phyloP scores from a whole-genome alignment of 2,329 filamentous ascomycete genomes.

The Trichoderma sp. region DNA sequence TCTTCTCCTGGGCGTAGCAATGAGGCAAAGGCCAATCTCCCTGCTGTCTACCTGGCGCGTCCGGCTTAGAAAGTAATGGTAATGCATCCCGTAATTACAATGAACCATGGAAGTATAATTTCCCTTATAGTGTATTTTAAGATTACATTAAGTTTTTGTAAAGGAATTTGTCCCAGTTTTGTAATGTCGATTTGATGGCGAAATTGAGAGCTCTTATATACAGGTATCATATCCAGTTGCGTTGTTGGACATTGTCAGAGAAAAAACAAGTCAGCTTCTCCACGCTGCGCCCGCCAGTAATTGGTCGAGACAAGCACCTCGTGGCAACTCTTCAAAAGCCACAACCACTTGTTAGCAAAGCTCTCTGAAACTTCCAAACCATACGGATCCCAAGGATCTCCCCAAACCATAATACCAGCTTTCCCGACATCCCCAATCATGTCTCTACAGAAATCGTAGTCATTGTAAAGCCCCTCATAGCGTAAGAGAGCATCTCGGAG shows the following conservation, averaged over 20 bases:
- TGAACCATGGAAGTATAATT: too few species aligned
- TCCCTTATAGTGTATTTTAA: too few species aligned
- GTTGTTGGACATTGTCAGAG: not conserved
- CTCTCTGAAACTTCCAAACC: slow-evolving; percentile 48
- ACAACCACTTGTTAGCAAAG: slow-evolving; percentile 46
- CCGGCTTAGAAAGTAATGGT: too few species aligned
- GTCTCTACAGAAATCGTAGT: not conserved
- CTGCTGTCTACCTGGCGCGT: too few species aligned
- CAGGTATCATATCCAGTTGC: not conserved
- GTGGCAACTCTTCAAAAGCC: not conserved
- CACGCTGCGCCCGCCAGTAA: not conserved
- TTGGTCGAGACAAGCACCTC: not conserved
- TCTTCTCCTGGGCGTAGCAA: too few species aligned
- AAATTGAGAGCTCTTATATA: too few species aligned
- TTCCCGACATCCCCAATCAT: not conserved
- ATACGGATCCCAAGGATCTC: slow-evolving; percentile 43
- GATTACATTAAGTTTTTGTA: too few species aligned
- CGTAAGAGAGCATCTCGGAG: not conserved
- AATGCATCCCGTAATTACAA: too few species aligned
- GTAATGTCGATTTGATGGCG: too few species aligned
- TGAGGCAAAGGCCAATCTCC: too few species aligned
- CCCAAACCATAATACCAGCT: slow-evolving; percentile 45
- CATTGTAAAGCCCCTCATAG: not conserved
- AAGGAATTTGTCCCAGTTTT: too few species aligned
- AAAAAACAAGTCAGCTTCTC: not conserved